Percentiles rank a stretch among this genome's conserved stretches.
phyloP scores from a whole-genome alignment of 805 yeast species.

The Komagataella populi region DNA sequence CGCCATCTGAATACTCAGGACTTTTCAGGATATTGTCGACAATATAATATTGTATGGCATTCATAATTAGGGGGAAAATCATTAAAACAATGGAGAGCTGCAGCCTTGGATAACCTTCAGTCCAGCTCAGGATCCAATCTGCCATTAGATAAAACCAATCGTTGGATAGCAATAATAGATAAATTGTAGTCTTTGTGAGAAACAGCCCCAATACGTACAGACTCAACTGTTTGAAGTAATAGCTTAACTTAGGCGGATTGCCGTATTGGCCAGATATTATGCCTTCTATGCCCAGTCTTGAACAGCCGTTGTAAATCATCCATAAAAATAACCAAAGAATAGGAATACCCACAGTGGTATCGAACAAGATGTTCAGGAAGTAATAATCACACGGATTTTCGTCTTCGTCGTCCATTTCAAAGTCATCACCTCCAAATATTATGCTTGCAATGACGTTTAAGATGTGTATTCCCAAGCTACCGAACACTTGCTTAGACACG shows the following conservation, averaged over 20 bases:
- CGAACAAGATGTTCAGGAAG: constrained; percentile 75
- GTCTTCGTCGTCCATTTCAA: constrained; percentile 15
- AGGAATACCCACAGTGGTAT: constrained; percentile 90
- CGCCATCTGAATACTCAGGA: constrained; percentile 18
- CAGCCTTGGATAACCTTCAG: constrained; percentile 63
- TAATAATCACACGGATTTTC: constrained; percentile 88
- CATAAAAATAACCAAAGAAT: constrained; percentile 49
- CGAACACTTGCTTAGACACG: constrained; percentile 79
- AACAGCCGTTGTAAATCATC: constrained; percentile 32
- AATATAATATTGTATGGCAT: constrained; percentile 59
- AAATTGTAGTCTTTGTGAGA: constrained; percentile 43
- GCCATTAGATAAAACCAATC: constrained; percentile 63
- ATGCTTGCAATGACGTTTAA: constrained; percentile 65
- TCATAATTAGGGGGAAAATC: constrained; percentile 61
- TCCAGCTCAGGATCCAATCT: constrained; percentile 70
- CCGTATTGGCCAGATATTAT: constrained; percentile 52
- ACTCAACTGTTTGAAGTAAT: constrained; percentile 57
- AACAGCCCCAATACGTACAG: constrained; percentile 53
- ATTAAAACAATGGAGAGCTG: constrained; percentile 85
- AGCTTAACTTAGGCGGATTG: constrained; percentile 43
- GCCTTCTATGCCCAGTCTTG: constrained; percentile 27
- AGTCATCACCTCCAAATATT: constrained; percentile 23
- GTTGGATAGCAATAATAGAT: constrained; percentile 40
- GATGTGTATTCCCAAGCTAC: constrained; percentile 75
- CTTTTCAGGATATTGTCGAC: constrained; percentile 64